These are phyloP conservation scores for Xylaria sp. DNA, from an alignment of 2,329 filamentous ascomycete species.

Conservation along the genomic window DNA sequence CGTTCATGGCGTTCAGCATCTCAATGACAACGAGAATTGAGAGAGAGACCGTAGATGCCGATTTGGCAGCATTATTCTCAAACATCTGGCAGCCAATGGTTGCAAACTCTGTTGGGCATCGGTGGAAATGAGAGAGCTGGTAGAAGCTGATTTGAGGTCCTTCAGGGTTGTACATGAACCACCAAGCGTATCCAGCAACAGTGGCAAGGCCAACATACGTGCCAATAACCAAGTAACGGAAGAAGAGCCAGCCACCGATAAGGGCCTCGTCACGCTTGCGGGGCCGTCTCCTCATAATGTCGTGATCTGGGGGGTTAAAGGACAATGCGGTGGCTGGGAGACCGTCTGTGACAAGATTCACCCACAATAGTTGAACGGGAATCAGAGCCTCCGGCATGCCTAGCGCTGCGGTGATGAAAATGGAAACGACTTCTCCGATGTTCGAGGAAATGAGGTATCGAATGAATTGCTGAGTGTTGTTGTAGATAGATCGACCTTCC, in stretches of 20 bases:
- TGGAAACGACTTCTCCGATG: constrained; percentile 98
- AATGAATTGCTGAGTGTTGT: constrained; percentile 99
- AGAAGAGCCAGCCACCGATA: constrained; percentile 95
- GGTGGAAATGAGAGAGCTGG: constrained; percentile 93
- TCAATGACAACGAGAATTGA: constrained; percentile 96
- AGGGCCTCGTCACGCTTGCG: constrained; percentile 92
- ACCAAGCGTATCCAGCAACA: constrained; percentile 98
- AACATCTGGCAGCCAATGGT: constrained; percentile 96
- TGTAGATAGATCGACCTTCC: constrained; percentile 98
- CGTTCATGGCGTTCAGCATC: constrained; percentile 99
- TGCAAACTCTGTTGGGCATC: constrained; percentile 85
- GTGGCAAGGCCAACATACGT: constrained; percentile 95
- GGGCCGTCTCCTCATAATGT: constrained; percentile 94
- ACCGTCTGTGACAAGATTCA: constrained; percentile 97
- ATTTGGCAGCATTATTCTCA: constrained; percentile 82
- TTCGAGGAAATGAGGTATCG: constrained; percentile 99
- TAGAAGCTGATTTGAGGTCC: constrained; percentile 93
- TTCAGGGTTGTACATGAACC: constrained; percentile 95
- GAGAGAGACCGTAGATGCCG: constrained; percentile 91
- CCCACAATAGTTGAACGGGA: constrained; percentile 97
- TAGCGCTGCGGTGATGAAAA: constrained; percentile 94
- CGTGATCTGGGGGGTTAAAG: constrained; percentile 98
- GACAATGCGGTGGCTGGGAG: constrained; percentile 95
- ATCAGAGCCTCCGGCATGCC: constrained; percentile 98
- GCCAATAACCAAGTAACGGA: constrained; percentile 96